Base-by-base conservation (phyloP, 1,139 yeast species). In the Eremothecium sinecaudum region DNA sequence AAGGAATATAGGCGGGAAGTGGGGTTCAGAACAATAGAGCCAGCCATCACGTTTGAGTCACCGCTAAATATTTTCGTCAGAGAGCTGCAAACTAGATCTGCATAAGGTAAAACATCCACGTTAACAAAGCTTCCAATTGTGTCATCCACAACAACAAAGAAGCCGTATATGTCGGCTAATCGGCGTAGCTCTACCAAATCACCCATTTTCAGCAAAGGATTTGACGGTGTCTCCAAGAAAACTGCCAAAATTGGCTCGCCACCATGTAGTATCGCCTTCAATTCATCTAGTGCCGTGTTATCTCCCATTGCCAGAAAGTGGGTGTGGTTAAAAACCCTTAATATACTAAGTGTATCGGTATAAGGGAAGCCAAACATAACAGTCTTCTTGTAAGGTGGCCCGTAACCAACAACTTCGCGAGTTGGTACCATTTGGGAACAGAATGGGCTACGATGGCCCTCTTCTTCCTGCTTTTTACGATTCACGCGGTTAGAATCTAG, bases 361-460 rank as follows among this genome's bases (percentile, higher is more conserved):
- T 87, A 90, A 4, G 97, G 95, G 59, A 87, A 86, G 0, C 98
- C 97, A 59, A 81, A 86, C 60, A 94, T 81, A 1, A 86, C 93
- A 0, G 93, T 76, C 56, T 83, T 82, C 45, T 70, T 66, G 25
- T 66, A 64, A 3, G 59, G 52, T 3, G 41, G 35, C 1, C 56
- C 56, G 26, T 49, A 50, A 5, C 56, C 57, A 3, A 48, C 37
- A 11, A 43, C 34, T 24, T 20, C 28, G 25, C 27, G 21, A 5
- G 18, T 6, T 11, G 19, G 12, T n/a, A 18, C 24, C 48, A 18
- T 39, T 33, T 11, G 41, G 44, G 36, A 33, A 28, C 36, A 36
- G 42, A 42, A 11, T 42, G 46, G 28, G 43, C 31, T 34, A 31
- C 39, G 42, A 4, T 11, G 14, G 10, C 16, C 12, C 9, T 29